These are phyloP conservation scores for Thalassiosira sp. DNA, from an alignment of 352 stramenopile genomes.

Conservation along the genomic window DNA sequence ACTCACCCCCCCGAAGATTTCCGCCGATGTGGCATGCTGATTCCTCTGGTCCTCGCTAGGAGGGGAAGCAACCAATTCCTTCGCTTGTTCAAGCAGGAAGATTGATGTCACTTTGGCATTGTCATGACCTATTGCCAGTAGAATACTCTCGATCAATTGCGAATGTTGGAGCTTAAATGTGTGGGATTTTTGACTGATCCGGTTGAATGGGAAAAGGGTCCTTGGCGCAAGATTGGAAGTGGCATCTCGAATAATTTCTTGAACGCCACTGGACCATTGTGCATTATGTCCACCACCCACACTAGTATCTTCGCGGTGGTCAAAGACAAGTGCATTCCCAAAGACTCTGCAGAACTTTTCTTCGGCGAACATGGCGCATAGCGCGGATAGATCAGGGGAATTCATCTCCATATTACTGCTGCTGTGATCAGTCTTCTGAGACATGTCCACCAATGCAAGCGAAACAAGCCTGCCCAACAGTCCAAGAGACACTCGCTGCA, in stretches of 20 bases:
- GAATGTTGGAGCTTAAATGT: constrained; percentile 79
- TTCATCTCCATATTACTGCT: neutral
- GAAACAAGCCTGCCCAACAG: constrained; percentile 75
- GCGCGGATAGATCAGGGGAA: constrained; percentile 40
- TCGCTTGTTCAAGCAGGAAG: constrained; percentile 59
- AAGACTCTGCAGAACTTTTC: constrained; percentile 71
- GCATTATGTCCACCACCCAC: constrained; percentile 74
- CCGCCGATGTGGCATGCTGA: constrained; percentile 73
- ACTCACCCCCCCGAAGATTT: constrained; percentile 77
- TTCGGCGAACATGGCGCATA: constrained; percentile 57
- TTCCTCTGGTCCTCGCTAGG: constrained; percentile 83
- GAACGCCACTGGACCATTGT: constrained; percentile 78
- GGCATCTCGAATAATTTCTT: constrained; percentile 78
- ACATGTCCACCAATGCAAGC: constrained; percentile 52
- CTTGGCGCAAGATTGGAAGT: constrained; percentile 63
- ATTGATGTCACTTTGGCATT: constrained; percentile 39
- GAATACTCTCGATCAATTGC: constrained; percentile 67
- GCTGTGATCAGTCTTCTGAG: constrained; percentile 6
- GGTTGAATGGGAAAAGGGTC: constrained; percentile 77
- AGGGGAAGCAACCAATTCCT: constrained; percentile 68
- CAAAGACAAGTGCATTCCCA: constrained; percentile 72
- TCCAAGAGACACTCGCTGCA: constrained; percentile 77
- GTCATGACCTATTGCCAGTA: constrained; percentile 54
- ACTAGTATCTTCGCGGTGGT: constrained; percentile 80
- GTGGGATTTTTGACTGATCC: constrained; percentile 69